Percentiles rank a stretch among this genome's conserved stretches.
Evolutionary conservation across 2,329 filamentous ascomycete genomes (phyloP).

Genomic region (Zymoseptoria ardabiliae): DNA sequence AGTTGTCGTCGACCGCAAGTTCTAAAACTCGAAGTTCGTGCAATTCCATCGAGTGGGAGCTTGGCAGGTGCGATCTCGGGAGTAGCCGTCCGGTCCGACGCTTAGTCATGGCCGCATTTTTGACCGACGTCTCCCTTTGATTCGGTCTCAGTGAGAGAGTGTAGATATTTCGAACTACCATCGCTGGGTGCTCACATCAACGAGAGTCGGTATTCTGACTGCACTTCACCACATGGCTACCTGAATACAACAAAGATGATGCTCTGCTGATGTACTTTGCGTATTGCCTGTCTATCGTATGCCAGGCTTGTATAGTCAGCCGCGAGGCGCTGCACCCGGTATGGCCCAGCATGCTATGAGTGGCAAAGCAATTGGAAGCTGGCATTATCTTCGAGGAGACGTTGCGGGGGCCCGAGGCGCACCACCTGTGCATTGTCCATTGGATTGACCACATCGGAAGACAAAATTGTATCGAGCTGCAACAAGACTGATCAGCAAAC

Average conservation of each 20-base stretch:
- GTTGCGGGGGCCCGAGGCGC: neutral
- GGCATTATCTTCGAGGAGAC: neutral
- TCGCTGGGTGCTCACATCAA: too few species aligned
- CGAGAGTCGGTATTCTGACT: too few species aligned
- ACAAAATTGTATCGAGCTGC: neutral
- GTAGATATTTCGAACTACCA: too few species aligned
- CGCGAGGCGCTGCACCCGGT: neutral
- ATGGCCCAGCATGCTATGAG: neutral
- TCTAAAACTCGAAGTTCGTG: neutral
- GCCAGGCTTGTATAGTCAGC: neutral
- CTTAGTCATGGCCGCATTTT: neutral
- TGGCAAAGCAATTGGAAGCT: neutral
- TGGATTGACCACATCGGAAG: neutral
- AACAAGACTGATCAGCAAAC: neutral
- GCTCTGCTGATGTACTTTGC: too few species aligned
- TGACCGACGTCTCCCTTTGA: too few species aligned
- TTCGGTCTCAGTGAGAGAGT: too few species aligned
- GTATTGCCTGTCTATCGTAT: too few species aligned
- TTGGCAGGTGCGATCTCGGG: neutral
- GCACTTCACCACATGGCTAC: too few species aligned
- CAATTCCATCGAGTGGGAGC: neutral
- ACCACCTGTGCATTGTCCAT: neutral
- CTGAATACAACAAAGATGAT: too few species aligned
- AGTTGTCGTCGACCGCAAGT: neutral
- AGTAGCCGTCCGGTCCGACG: too few species aligned